A percentile compares a stretch with the other conserved stretches of the same genome.
Evolutionary conservation across 345 rosid species (phyloP).

Genomic region (Arabidopsis thaliana): DNA sequence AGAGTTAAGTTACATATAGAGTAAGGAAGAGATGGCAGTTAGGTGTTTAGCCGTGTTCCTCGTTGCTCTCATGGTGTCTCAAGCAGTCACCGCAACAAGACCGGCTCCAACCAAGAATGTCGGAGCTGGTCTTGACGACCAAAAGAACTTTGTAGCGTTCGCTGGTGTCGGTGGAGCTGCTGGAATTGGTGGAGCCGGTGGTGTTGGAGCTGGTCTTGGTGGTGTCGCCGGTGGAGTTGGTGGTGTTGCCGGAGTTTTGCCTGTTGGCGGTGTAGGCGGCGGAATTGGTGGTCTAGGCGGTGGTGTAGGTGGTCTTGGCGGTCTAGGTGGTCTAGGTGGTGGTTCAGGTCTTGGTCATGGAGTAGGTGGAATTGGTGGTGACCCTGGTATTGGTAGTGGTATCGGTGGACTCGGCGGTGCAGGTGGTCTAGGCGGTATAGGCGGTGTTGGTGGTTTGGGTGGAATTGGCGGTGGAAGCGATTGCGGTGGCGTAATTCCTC

Average conservation of each 20-base stretch:
- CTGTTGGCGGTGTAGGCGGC: constrained; percentile 42
- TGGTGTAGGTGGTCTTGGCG: constrained; percentile 40
- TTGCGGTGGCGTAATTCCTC: constrained; percentile 42
- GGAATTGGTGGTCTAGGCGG: constrained; percentile 46
- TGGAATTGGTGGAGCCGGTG: constrained; percentile 37
- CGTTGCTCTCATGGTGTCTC: constrained; percentile 35
- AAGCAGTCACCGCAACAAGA: constrained; percentile 50
- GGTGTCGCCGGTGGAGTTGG: constrained; percentile 47
- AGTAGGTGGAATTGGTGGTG: constrained; percentile 46
- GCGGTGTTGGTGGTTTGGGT: constrained; percentile 45
- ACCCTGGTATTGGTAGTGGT: constrained; percentile 46
- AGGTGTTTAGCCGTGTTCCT: constrained; percentile 34
- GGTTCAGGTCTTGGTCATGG: constrained; percentile 47
- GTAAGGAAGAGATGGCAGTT: constrained; percentile 14
- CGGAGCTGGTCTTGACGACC: constrained; percentile 61
- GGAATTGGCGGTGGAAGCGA: constrained; percentile 49
- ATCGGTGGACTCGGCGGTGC: constrained; percentile 48
- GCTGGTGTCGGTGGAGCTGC: constrained; percentile 63
- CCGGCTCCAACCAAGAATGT: constrained; percentile 46
- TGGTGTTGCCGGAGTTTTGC: constrained; percentile 31
- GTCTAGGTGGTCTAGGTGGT: constrained; percentile 42
- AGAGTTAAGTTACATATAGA: constrained; percentile 7
- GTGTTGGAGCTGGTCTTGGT: constrained; percentile 37
- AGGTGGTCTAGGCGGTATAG: constrained; percentile 40
- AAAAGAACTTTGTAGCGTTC: constrained; percentile 58